Evolutionary conservation across 805 yeast species (phyloP), one percentile per base, ranked within the genome.

Genomic region (Hanseniaspora pseudoguilliermondii): DNA sequence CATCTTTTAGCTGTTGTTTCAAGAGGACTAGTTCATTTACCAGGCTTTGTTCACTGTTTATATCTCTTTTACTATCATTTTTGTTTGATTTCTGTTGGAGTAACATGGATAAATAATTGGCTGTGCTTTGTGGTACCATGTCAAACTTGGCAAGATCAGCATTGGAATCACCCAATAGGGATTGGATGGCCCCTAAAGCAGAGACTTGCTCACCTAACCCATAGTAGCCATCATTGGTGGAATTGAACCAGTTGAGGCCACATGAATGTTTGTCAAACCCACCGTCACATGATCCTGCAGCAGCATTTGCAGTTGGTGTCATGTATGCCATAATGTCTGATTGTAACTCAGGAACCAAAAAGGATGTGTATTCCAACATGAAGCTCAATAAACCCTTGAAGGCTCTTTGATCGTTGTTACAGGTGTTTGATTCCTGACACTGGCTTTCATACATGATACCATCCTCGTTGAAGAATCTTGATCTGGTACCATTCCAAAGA

Each of bases 171-270:
- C 44, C 73, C 57, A 80, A 60, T 47, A 80, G 63, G 47, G 72
- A 74, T 59, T 76, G 80, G 42, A 85, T 76, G 1, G 74, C 76
- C 64, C 84, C 91, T 57, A 83, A 70, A 0, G 93, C 86, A 53
- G 76, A 70, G 79, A 85, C 80, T 68, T 85, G 88, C 68, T 85
- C 95, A 60, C 93, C 93, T 29, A 86, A 69, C 23, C 95, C 93
- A 64, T 76, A 85, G 38, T 62, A 59, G 0, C 78, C 82, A 66
- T 85, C 93, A 78, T 83, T 77, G 1, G 77, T 75, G 4, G 71
- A 65, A 13, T 66, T 59, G 10, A 73, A 67, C 95, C 95, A 85
- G 66, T 77, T 73, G 59, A 77, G 65, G 34, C 91, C 93, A 73
- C 95, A 85, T 0, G 93, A 84, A 62, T 78, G 82, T 9, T 81